Percentiles rank a stretch among this genome's conserved stretches.
These are phyloP conservation scores for Yamagishiella unicocca DNA, from an alignment of 139 green algal species.

Conservation along the genomic window DNA sequence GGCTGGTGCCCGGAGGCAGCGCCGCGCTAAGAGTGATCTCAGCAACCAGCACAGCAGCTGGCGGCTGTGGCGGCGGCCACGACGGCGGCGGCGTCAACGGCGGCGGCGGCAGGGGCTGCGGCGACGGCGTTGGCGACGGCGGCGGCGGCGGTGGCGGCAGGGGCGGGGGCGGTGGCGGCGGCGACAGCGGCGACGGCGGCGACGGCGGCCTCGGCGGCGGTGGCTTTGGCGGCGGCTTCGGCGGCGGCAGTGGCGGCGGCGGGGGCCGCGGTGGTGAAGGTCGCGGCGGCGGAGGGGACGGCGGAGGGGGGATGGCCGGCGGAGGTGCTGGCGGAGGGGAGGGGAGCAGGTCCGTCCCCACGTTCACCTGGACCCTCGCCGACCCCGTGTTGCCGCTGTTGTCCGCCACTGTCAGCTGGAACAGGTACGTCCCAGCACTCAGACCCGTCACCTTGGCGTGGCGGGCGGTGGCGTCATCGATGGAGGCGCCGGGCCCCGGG, in stretches of 20 bases:
- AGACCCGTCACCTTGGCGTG: neutral
- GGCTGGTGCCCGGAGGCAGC: neutral
- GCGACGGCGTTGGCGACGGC: neutral
- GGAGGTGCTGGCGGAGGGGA: neutral
- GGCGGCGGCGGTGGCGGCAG: neutral
- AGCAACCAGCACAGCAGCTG: neutral
- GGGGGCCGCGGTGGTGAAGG: neutral
- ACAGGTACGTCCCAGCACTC: neutral
- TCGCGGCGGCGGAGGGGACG: neutral
- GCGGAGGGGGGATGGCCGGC: too few species aligned
- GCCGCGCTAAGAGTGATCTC: neutral
- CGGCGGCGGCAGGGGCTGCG: neutral
- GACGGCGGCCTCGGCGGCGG: neutral
- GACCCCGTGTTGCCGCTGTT: neutral
- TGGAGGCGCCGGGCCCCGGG: neutral
- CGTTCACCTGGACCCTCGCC: neutral
- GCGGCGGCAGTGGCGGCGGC: neutral
- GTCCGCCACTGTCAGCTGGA: neutral
- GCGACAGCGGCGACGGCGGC: neutral
- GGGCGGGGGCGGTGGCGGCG: neutral
- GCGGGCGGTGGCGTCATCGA: neutral
- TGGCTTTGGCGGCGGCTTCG: neutral
- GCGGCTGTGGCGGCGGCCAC: too few species aligned
- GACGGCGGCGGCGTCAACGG: neutral
- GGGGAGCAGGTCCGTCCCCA: neutral